phyloP scores from a whole-genome alignment of 108 stramenopile genomes.

The Cyclotella baltica region DNA sequence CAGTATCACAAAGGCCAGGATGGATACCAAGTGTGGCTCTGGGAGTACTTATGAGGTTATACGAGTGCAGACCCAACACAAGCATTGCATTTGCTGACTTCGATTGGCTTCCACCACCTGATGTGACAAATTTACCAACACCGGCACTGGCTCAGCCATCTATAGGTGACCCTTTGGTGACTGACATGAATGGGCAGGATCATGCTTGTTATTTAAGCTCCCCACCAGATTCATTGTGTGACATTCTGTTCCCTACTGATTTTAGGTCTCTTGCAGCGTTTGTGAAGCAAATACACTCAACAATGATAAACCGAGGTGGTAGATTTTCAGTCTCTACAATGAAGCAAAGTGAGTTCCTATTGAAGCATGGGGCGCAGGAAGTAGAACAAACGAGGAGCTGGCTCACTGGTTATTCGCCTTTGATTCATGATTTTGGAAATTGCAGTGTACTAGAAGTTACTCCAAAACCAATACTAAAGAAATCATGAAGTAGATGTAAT shows the following conservation, averaged over 20 bases:
- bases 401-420: constrained; percentile 81
- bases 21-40: constrained; percentile 86
- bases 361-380: constrained; percentile 61
- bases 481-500: background rate
- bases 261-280: constrained; percentile 63
- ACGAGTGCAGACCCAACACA: constrained; percentile 65
- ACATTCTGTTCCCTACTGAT: constrained; percentile 87
- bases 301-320: background rate
- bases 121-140: constrained; percentile 8
- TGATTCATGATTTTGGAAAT: constrained; percentile 85
- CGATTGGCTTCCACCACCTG: constrained; percentile 69
- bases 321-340: constrained; percentile 32
- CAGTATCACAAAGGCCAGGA: constrained; percentile 35
- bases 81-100: constrained; percentile 80
- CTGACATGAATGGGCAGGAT: constrained; percentile 77
- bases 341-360: constrained; percentile 81
- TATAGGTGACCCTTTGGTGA: constrained; percentile 75
- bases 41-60: constrained; percentile 61
- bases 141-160: constrained; percentile 40
- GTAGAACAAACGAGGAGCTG: constrained; percentile 78
- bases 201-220: constrained; percentile 71
- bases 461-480: constrained; percentile 15
- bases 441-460: constrained; percentile 74
- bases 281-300: constrained; percentile 15
- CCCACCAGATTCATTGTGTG: constrained; percentile 59